A percentile compares a stretch with the other conserved stretches of the same genome.
Conservation (phyloP, 305 asterid genomes). For the Fraxinus paxiana region DNA sequence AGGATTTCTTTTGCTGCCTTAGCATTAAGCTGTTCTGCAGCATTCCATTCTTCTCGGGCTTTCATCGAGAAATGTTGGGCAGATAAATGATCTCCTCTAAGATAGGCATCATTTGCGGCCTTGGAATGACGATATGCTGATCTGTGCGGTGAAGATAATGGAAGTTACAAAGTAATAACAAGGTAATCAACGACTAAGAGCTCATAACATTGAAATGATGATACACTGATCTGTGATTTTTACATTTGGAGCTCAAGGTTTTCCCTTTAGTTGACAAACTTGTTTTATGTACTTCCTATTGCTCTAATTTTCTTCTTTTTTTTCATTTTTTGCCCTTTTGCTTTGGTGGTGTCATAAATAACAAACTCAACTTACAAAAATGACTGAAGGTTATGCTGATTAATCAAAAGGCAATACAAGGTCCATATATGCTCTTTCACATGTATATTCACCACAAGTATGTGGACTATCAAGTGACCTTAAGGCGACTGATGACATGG, state of each 20-base stretch:
- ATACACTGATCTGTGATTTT: background rate
- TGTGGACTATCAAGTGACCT: background rate
- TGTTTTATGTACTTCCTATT: background rate
- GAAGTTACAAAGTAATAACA: background rate
- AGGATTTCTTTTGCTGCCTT: constrained; percentile 78
- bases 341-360: background rate
- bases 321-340: background rate
- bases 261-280: background rate
- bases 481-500: background rate
- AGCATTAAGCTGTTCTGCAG: constrained; percentile 62
- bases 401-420: background rate
- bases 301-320: background rate
- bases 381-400: background rate
- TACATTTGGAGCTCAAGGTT: background rate
- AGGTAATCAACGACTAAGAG: background rate
- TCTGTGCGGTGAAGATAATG: constrained; percentile 42
- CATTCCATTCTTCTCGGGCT: constrained; percentile 72
- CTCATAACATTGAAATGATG: background rate
- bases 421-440: background rate
- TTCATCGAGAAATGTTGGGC: constrained; percentile 56
- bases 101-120: constrained; percentile 63
- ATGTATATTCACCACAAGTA: background rate
- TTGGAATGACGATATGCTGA: constrained; percentile 71
- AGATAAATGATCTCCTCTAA: constrained; percentile 65
- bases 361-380: background rate